phyloP scores from a whole-genome alignment of 208 protist species.

The Wallacemonas sp. region DNA sequence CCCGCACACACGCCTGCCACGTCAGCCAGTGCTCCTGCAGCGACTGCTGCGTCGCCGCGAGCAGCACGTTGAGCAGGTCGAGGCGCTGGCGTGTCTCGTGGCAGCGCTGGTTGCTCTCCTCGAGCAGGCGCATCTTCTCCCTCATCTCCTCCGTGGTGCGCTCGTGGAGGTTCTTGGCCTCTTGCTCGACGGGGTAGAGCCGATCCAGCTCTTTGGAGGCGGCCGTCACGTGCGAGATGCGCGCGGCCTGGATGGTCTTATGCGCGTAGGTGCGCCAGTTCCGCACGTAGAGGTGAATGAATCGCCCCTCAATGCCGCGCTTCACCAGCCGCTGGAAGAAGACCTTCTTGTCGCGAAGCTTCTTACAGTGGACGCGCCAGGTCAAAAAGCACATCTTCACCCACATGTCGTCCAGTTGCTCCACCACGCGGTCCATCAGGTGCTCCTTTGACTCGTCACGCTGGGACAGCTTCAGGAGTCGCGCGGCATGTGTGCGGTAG shows the following conservation, averaged over 20 bases:
- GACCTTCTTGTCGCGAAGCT: conserved; percentile 54
- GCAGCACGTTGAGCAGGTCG: conserved; percentile 51
- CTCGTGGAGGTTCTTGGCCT: conserved; percentile 64
- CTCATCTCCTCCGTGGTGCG: conserved; percentile 64
- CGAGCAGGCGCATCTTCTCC: conserved; percentile 68
- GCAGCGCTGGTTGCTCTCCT: conserved; percentile 38
- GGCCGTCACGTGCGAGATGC: conserved; percentile 43
- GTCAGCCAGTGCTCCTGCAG: conserved; percentile 66
- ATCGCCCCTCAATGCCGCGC: conserved; percentile 42
- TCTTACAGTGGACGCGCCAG: conserved; percentile 69
- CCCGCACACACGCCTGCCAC: conserved; percentile 56
- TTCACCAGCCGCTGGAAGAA: conserved; percentile 57
- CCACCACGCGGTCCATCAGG: conserved; percentile 79
- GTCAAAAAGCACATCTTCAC: conserved; percentile 84
- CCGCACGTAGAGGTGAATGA: conserved; percentile 55
- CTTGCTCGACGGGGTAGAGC: conserved; percentile 64
- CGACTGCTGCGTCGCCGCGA: conserved; percentile 54
- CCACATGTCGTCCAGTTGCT: conserved; percentile 72
- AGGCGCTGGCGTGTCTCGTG: conserved; percentile 49
- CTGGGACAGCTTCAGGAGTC: conserved; percentile 38
- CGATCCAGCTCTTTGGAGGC: conserved; percentile 70
- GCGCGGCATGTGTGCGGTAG: conserved; percentile 44
- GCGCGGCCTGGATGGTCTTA: conserved; percentile 58
- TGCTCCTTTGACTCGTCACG: conserved; percentile 47
- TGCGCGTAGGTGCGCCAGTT: conserved; percentile 82